These are phyloP conservation scores for Starmerella vitae DNA, from an alignment of 805 yeast species.

Conservation along the genomic window DNA sequence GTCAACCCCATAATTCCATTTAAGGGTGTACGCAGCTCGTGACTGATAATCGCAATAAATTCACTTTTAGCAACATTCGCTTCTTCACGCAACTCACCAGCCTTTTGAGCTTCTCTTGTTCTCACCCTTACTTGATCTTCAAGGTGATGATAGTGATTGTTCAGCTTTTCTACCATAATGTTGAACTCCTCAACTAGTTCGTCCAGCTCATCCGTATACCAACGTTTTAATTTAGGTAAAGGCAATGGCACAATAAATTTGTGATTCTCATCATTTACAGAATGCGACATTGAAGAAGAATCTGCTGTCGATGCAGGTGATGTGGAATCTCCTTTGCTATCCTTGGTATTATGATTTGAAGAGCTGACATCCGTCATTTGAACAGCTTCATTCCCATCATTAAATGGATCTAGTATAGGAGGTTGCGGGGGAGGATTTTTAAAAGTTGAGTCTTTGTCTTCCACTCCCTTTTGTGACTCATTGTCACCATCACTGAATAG, in stretches of 20 bases:
- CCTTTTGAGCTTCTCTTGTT: conserved; percentile 67
- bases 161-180: conserved; percentile 80
- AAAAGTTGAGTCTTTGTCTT: not conserved
- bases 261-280: not conserved
- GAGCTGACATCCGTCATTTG: not conserved
- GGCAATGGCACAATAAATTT: conserved; percentile 17
- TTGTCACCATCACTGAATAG: conserved; percentile 6
- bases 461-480: not conserved
- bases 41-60: conserved; percentile 83
- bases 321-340: not conserved
- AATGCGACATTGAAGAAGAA: not conserved
- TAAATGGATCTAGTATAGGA: not conserved
- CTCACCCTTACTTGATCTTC: conserved; percentile 83
- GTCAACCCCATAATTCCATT: conserved; percentile 97
- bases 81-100: conserved; percentile 33
- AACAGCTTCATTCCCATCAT: not conserved
- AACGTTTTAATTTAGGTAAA: conserved; percentile 16
- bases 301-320: not conserved
- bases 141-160: conserved; percentile 67
- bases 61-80: conserved; percentile 95
- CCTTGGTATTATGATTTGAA: not conserved
- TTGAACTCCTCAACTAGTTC: conserved; percentile 83
- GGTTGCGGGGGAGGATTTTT: not conserved
- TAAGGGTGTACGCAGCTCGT: conserved; percentile 86
- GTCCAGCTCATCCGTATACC: conserved; percentile 57